phyloP scores from a whole-genome alignment of 1,284 basidiomycete genomes.

The Bjerkandera adusta region DNA sequence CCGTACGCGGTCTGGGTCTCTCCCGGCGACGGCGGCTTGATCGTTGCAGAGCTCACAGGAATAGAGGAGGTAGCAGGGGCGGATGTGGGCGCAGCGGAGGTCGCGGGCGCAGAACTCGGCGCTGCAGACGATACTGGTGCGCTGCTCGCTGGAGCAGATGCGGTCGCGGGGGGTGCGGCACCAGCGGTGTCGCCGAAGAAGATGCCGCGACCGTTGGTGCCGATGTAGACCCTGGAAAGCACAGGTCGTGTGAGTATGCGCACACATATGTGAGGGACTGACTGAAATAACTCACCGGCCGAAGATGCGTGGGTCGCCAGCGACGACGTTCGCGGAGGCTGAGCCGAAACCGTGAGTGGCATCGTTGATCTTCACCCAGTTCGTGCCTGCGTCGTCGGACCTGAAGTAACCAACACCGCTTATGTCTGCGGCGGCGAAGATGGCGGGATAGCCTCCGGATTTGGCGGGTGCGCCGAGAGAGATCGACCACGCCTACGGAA shows the following conservation, averaged over 20 bases:
- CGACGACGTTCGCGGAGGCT: slow-evolving; percentile 43
- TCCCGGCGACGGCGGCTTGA: slow-evolving; percentile 7
- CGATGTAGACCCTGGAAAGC: slow-evolving; percentile 51
- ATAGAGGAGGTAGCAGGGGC: background rate
- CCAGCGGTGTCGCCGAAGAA: slow-evolving; percentile 47
- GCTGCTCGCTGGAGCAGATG: background rate
- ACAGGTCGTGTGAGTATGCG: background rate
- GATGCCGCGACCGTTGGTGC: slow-evolving; percentile 62
- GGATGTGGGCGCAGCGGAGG: background rate
- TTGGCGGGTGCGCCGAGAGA: slow-evolving; percentile 54
- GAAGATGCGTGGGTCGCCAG: slow-evolving; percentile 54
- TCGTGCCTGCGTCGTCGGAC: slow-evolving; percentile 55
- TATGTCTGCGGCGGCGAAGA: slow-evolving; percentile 56
- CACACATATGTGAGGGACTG: background rate
- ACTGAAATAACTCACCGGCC: slow-evolving; percentile 50
- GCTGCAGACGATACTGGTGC: background rate
- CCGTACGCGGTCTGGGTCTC: slow-evolving; percentile 11
- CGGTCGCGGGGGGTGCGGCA: background rate
- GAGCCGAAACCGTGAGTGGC: slow-evolving; percentile 58
- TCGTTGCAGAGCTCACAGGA: background rate
- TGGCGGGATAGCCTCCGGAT: slow-evolving; percentile 51
- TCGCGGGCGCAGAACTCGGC: background rate
- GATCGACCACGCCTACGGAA: slow-evolving; percentile 50
- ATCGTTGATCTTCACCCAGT: slow-evolving; percentile 64
- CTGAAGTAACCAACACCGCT: slow-evolving; percentile 53